Evolutionary conservation across 495 filamentous ascomycete genomes (phyloP).

Genomic region (Neohortaea acidophila): DNA sequence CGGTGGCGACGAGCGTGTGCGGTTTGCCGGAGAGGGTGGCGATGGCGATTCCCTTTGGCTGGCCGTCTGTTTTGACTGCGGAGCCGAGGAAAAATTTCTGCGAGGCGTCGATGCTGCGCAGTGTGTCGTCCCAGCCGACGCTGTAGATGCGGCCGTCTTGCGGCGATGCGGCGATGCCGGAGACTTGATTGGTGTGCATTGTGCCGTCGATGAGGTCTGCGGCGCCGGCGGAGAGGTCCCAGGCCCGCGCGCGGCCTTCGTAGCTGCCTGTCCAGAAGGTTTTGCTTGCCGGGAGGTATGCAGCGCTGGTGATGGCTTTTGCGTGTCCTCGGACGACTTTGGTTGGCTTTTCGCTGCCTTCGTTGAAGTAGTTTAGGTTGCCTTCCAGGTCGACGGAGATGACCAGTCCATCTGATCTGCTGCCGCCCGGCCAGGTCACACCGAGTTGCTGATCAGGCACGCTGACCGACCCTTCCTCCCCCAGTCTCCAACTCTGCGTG

Average conservation of each 20-base stretch:
- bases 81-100: constrained; percentile 44
- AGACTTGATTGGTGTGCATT: constrained; percentile 65
- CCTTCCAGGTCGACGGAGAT: constrained; percentile 79
- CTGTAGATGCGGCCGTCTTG: constrained; percentile 53
- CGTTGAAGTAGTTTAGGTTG: constrained; percentile 74
- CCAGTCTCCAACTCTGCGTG: constrained; percentile 70
- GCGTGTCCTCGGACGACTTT: constrained; percentile 81
- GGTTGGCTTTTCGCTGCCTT: constrained; percentile 50
- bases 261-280: constrained; percentile 81
- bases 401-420: constrained; percentile 69
- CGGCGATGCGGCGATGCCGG: constrained; percentile 48
- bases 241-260: constrained; percentile 71
- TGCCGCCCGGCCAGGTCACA: constrained; percentile 76
- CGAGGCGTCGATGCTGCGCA: constrained; percentile 55
- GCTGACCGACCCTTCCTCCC: constrained; percentile 59
- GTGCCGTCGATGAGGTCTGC: constrained; percentile 60
- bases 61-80: constrained; percentile 37
- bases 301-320: constrained; percentile 71
- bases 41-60: constrained; percentile 44
- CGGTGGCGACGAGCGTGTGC: constrained; percentile 47
- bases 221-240: constrained; percentile 55
- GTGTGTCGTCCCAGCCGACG: constrained; percentile 89
- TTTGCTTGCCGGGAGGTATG: constrained; percentile 32
- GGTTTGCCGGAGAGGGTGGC: constrained; percentile 30
- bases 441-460: constrained; percentile 83